A percentile compares a stretch with the other conserved stretches of the same genome.
phyloP scores from a whole-genome alignment of 1,139 yeast species.

The Meyerozyma carpophila region DNA sequence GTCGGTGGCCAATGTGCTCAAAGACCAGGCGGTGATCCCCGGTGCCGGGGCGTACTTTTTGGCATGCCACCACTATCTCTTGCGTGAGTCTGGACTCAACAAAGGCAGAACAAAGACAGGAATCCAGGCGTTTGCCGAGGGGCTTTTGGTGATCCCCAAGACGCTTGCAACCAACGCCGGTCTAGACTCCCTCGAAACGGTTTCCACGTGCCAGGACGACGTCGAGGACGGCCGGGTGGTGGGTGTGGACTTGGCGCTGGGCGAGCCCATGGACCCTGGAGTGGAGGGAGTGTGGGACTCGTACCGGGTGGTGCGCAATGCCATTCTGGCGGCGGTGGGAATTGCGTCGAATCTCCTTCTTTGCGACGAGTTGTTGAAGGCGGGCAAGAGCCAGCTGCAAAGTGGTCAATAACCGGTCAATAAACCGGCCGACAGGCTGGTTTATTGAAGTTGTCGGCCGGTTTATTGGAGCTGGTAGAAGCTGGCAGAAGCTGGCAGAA shows the following conservation, averaged over 20 bases:
- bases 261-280: slow-evolving; percentile 95
- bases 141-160: slow-evolving; percentile 86
- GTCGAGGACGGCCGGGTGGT: slow-evolving; percentile 75
- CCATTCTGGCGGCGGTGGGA: slow-evolving; percentile 87
- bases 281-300: slow-evolving; percentile 97
- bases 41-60: slow-evolving; percentile 97
- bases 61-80: slow-evolving; percentile 69
- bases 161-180: slow-evolving; percentile 92
- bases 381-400: slow-evolving; percentile 45
- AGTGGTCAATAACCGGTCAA: too few relatives aligned
- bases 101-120: slow-evolving; percentile 91
- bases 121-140: slow-evolving; percentile 88
- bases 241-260: slow-evolving; percentile 85
- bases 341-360: slow-evolving; percentile 87
- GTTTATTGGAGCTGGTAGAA: too few relatives aligned
- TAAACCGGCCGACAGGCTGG: too few relatives aligned
- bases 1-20: slow-evolving; percentile 86
- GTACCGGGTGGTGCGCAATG: slow-evolving; percentile 88
- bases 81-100: slow-evolving; percentile 37
- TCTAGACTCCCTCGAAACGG: slow-evolving; percentile 83
- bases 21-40: slow-evolving; percentile 81
- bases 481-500: too few relatives aligned
- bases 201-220: slow-evolving; percentile 88
- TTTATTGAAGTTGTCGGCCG: too few relatives aligned
- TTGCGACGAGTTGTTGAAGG: slow-evolving; percentile 94